A percentile compares a stretch with the other conserved stretches of the same genome.
phyloP scores from a whole-genome alignment of 2,329 filamentous ascomycete species.

The Sphaerulina musiva region DNA sequence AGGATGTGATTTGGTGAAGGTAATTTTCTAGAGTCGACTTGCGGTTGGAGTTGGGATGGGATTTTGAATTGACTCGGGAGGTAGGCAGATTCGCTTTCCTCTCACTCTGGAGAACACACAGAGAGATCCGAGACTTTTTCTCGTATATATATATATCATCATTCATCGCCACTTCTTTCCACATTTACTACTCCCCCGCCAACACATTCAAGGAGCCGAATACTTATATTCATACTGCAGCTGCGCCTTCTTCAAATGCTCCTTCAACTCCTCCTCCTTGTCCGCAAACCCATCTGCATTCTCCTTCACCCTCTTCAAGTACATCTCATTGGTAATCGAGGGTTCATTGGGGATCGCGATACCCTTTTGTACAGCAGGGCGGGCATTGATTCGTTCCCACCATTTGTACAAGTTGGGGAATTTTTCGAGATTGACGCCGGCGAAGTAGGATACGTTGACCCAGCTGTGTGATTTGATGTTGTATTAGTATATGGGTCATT shows the following conservation, averaged over 20 bases:
- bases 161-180: too few species aligned
- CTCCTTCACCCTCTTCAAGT: conserved; percentile 40
- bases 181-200: too few species aligned
- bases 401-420: conserved; percentile 42
- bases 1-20: too few species aligned
- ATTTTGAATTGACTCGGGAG: too few species aligned
- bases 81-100: too few species aligned
- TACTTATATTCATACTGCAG: conserved; percentile 44
- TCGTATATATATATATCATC: too few species aligned
- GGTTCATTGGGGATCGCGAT: conserved; percentile 35
- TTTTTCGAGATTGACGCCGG: conserved; percentile 37
- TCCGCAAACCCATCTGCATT: conserved; percentile 44
- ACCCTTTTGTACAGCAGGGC: conserved; percentile 40
- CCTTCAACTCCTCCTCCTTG: conserved; percentile 38
- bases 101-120: too few species aligned
- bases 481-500: too few species aligned
- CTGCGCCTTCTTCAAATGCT: conserved; percentile 38
- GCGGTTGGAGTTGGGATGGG: too few species aligned
- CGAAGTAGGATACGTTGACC: conserved; percentile 39
- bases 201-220: conserved; percentile 19
- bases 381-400: conserved; percentile 39
- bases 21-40: too few species aligned
- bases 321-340: conserved; percentile 38
- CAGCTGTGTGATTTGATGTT: conserved; percentile 26
- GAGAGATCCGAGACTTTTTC: too few species aligned